Conservation (phyloP, 441 rosid genomes). For the Bocquillonia castaneifolia region DNA sequence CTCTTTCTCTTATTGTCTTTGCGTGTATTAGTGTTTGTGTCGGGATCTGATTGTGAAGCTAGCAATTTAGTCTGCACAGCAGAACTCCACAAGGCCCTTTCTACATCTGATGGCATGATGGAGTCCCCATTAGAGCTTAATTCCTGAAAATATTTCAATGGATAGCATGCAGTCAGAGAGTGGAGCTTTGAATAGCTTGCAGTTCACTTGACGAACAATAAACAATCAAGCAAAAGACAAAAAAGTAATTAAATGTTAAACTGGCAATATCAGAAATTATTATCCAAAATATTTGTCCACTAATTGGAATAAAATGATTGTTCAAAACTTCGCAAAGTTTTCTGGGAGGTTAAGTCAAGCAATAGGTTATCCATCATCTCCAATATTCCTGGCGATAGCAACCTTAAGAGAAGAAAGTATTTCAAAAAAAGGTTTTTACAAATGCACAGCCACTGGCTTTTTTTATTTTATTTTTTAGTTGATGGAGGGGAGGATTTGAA, state of each 20-base stretch:
- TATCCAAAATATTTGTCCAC: not conserved
- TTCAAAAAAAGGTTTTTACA: too few species aligned
- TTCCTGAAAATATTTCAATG: slow-evolving; percentile 39
- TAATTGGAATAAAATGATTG: not conserved
- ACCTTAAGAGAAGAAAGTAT: not conserved
- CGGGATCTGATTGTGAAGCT: slow-evolving; percentile 26
- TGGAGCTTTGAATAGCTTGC: not conserved
- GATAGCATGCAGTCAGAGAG: not conserved
- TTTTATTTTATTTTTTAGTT: too few species aligned
- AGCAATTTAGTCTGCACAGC: slow-evolving; percentile 39
- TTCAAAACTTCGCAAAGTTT: not conserved
- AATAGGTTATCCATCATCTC: slow-evolving; percentile 3
- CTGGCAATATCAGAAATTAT: not conserved
- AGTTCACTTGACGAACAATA: slow-evolving; percentile 4
- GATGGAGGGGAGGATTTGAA: too few species aligned
- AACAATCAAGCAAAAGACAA: not conserved
- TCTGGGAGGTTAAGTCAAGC: not conserved
- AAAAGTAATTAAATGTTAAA: not conserved
- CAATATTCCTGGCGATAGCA: not conserved
- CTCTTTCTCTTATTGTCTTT: slow-evolving; percentile 57
- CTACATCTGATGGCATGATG: slow-evolving; percentile 69
- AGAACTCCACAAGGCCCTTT: slow-evolving; percentile 80
- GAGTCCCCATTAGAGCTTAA: slow-evolving; percentile 44
- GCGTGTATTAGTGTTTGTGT: slow-evolving; percentile 21
- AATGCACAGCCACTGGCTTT: too few species aligned